Evolutionary conservation across 306 rosid genomes (phyloP).

Genomic region (Cucurbita maxima): DNA sequence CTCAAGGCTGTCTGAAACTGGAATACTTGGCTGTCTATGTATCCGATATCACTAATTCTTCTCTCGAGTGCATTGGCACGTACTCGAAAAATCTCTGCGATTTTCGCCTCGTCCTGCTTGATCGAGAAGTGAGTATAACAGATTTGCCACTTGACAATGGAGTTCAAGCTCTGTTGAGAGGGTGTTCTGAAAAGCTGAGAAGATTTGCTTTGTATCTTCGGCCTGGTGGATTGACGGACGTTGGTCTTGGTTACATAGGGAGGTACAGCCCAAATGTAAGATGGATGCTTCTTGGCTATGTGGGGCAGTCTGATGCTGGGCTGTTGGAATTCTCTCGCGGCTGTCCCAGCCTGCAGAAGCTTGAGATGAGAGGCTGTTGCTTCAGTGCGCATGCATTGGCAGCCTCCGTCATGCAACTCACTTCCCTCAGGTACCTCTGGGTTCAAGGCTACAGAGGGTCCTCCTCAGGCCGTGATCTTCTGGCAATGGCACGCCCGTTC

Average conservation of each 20-base stretch:
- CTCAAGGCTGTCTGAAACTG: constrained; percentile 80
- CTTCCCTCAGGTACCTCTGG: constrained; percentile 78
- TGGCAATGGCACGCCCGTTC: constrained; percentile 69
- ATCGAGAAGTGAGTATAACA: constrained; percentile 49
- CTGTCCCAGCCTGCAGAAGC: constrained; percentile 83
- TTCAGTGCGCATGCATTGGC: constrained; percentile 85
- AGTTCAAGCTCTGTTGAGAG: constrained; percentile 66
- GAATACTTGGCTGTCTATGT: constrained; percentile 85
- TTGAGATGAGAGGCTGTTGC: constrained; percentile 88
- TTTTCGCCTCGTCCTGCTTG: constrained; percentile 85
- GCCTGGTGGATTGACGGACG: constrained; percentile 65
- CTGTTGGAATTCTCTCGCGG: constrained; percentile 66
- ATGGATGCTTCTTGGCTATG: constrained; percentile 96
- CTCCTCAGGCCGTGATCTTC: constrained; percentile 43
- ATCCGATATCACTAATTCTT: constrained; percentile 66
- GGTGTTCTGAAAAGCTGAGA: constrained; percentile 55
- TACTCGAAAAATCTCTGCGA: constrained; percentile 66
- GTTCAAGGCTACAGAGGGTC: constrained; percentile 84
- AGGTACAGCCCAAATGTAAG: constrained; percentile 71
- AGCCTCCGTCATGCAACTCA: constrained; percentile 40
- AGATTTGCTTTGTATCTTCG: constrained; percentile 87
- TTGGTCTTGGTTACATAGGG: constrained; percentile 70
- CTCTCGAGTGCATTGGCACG: constrained; percentile 57
- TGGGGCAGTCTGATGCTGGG: constrained; percentile 75
- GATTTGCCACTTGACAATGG: constrained; percentile 96